These are phyloP conservation scores for Triadica sebifera DNA, from an alignment of 345 rosid species.

Conservation along the genomic window DNA sequence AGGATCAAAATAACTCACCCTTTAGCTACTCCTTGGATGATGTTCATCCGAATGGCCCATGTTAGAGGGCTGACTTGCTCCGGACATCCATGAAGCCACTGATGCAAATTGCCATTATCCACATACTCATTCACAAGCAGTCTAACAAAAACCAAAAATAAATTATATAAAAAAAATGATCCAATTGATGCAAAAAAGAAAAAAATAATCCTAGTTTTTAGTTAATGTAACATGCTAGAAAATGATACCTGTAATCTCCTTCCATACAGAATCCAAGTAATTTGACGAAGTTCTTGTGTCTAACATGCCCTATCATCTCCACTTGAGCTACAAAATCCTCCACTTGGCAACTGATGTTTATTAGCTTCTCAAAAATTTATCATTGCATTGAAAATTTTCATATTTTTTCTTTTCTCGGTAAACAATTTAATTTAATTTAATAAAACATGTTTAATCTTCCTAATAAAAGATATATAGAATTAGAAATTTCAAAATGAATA, in stretches of 20 bases:
- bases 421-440: no score
- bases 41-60: conserved; percentile 56
- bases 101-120: conserved; percentile 68
- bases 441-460: no score
- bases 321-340: conserved; percentile 47
- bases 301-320: conserved; percentile 47
- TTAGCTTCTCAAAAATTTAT: neutral
- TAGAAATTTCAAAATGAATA: conserved; percentile 10
- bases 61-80: conserved; percentile 45
- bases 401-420: no score
- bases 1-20: conserved; percentile 38
- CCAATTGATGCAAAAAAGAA: neutral
- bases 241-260: conserved; percentile 51
- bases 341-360: conserved; percentile 35
- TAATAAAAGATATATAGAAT: neutral
- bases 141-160: conserved; percentile 36
- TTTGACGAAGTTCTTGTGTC: conserved; percentile 66
- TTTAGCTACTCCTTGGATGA: conserved; percentile 73
- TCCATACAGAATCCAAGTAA: conserved; percentile 65
- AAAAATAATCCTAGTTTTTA: neutral
- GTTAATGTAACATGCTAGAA: neutral
- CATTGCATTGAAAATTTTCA: neutral
- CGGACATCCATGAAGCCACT: conserved; percentile 66
- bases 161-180: neutral
- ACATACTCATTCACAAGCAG: conserved; percentile 60